phyloP scores from a whole-genome alignment of 2,329 filamentous ascomycete species.

The Sphaerulina musiva region DNA sequence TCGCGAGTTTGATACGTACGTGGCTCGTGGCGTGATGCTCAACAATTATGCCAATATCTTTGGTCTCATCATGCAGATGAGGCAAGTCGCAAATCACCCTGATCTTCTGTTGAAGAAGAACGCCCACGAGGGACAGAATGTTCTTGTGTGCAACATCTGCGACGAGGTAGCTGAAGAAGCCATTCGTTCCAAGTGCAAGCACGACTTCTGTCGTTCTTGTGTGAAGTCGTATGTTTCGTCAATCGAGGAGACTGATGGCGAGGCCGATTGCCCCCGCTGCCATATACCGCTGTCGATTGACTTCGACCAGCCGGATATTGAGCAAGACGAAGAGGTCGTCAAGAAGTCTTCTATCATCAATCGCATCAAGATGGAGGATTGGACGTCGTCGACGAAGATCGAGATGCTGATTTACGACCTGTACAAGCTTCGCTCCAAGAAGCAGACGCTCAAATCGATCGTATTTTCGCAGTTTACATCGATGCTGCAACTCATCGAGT shows the following conservation, averaged over 20 bases:
- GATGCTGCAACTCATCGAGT: conserved; percentile 95
- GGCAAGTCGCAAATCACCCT: conserved; percentile 92
- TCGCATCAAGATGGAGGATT: conserved; percentile 96
- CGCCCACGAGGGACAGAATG: conserved; percentile 76
- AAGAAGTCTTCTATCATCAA: conserved; percentile 99
- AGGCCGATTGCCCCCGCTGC: conserved; percentile 75
- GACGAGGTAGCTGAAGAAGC: conserved; percentile 95
- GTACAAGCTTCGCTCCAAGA: conserved; percentile 84
- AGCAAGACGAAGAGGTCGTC: conserved; percentile 76
- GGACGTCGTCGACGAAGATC: conserved; percentile 97
- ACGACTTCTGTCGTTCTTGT: conserved; percentile 83
- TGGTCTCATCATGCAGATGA: conserved; percentile 98
- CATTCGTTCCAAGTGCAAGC: conserved; percentile 82
- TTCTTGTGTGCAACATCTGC: conserved; percentile 88
- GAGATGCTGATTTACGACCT: conserved; percentile 92
- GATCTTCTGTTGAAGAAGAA: conserved; percentile 90
- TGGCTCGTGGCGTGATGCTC: conserved; percentile 84
- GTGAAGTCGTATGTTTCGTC: conserved; percentile 74
- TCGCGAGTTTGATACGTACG: conserved; percentile 91
- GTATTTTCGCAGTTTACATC: conserved; percentile 97
- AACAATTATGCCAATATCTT: conserved; percentile 99
- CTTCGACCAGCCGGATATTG: conserved; percentile 88
- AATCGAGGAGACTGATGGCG: conserved; percentile 56
- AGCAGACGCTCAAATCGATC: conserved; percentile 90
- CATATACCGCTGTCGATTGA: conserved; percentile 88